Conservation (phyloP, 192 early-diverging fungal genomes). For the Coemansia sp. region DNA sequence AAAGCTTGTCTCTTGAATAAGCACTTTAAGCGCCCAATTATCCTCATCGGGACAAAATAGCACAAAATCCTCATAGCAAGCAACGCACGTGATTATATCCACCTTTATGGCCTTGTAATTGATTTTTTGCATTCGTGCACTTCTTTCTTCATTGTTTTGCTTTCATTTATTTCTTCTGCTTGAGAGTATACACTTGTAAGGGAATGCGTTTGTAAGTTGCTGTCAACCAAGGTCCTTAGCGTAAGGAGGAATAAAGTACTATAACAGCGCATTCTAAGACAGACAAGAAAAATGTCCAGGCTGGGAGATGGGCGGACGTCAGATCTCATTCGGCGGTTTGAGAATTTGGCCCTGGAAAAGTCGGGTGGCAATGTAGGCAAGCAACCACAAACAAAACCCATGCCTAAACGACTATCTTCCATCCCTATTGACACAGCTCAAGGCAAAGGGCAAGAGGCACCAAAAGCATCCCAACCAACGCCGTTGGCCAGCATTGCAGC, state of each 20-base stretch:
- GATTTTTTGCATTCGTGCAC: too few relatives aligned
- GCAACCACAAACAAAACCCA: conserved; percentile 16
- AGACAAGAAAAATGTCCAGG: conserved; percentile 14
- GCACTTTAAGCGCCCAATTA: too few relatives aligned
- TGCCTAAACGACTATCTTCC: not conserved
- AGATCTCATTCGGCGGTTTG: conserved; percentile 46
- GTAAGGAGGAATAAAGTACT: too few relatives aligned
- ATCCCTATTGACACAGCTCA: too few relatives aligned
- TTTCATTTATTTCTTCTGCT: not conserved
- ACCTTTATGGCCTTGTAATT: too few relatives aligned
- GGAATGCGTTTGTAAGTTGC: not conserved
- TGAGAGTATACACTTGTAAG: not conserved
- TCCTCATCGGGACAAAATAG: too few relatives aligned
- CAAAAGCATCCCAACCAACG: not conserved
- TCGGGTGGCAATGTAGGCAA: conserved; percentile 5
- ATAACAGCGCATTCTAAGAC: not conserved
- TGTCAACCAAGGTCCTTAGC: too few relatives aligned
- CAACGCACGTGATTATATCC: too few relatives aligned
- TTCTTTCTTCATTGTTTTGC: too few relatives aligned
- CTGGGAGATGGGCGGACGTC: conserved; percentile 30
- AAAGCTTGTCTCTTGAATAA: too few relatives aligned
- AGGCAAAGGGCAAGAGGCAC: not conserved
- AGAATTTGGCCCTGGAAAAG: conserved; percentile 32
- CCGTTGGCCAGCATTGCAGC: conserved; percentile 6
- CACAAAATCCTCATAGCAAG: too few relatives aligned